Conservation (phyloP, 2,329 filamentous ascomycete genomes). For the Aspergillus sp. region DNA sequence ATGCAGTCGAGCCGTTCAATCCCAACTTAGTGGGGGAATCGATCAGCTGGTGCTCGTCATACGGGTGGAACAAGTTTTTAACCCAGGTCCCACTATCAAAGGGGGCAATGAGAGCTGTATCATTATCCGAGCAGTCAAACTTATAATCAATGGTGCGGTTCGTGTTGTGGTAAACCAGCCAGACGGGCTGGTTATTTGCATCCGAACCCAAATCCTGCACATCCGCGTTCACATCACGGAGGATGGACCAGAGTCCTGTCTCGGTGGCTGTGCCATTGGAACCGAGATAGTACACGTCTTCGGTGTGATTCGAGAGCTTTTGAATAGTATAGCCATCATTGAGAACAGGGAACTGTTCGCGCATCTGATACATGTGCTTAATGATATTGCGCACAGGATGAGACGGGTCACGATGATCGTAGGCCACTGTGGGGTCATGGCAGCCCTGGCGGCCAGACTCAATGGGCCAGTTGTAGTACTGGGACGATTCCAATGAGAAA, state of each 20-base stretch:
- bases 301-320: slow-evolving; percentile 58
- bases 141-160: slow-evolving; percentile 53
- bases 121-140: slow-evolving; percentile 56
- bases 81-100: slow-evolving; percentile 58
- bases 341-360: slow-evolving; percentile 57
- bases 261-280: slow-evolving; percentile 56
- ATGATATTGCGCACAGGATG: slow-evolving; percentile 61
- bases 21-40: slow-evolving; percentile 48
- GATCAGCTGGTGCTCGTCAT: slow-evolving; percentile 55
- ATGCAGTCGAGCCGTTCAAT: slow-evolving; percentile 47
- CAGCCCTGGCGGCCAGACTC: slow-evolving; percentile 57
- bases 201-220: slow-evolving; percentile 53
- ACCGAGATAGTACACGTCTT: slow-evolving; percentile 52
- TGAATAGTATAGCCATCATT: slow-evolving; percentile 60
- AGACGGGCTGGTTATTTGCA: slow-evolving; percentile 47
- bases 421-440: slow-evolving; percentile 56
- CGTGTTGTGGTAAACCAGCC: slow-evolving; percentile 47
- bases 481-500: slow-evolving; percentile 57
- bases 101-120: slow-evolving; percentile 56
- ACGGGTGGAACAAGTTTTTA: slow-evolving; percentile 64
- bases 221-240: slow-evolving; percentile 51
- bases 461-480: slow-evolving; percentile 60
- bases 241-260: slow-evolving; percentile 61
- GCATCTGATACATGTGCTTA: slow-evolving; percentile 62
- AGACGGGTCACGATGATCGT: slow-evolving; percentile 64